These are phyloP conservation scores for Vinca minor DNA, from an alignment of 257 asterid genomes.

Conservation along the genomic window DNA sequence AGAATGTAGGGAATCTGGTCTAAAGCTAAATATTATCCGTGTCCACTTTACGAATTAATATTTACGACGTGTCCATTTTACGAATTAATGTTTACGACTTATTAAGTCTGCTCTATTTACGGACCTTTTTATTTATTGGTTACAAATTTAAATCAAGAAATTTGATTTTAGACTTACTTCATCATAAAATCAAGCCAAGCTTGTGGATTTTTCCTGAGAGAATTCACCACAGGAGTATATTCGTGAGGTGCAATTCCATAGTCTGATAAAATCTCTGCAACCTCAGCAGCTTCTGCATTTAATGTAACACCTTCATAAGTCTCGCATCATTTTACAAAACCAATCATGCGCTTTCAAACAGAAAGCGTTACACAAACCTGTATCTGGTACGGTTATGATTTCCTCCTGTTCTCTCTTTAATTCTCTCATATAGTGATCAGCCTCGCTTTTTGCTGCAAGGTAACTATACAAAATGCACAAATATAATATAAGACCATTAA, in stretches of 20 bases:
- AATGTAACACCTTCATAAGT: background rate
- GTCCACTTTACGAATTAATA: too few species aligned
- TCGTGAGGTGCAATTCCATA: slow-evolving; percentile 76
- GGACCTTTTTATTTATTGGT: too few species aligned
- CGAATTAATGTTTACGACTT: too few species aligned
- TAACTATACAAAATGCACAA: slow-evolving; percentile 34
- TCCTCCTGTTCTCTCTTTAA: slow-evolving; percentile 81
- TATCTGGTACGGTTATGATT: slow-evolving; percentile 71
- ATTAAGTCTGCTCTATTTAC: too few species aligned
- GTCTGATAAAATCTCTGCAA: slow-evolving; percentile 79
- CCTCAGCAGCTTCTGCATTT: slow-evolving; percentile 92
- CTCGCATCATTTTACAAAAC: background rate
- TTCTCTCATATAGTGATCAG: slow-evolving; percentile 80
- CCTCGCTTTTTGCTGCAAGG: slow-evolving; percentile 89
- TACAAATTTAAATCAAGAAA: background rate
- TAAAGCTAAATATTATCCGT: too few species aligned
- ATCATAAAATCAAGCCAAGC: slow-evolving; percentile 99
- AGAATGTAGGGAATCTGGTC: too few species aligned
- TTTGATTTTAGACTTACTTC: slow-evolving; percentile 44
- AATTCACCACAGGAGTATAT: slow-evolving; percentile 69
- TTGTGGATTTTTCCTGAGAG: slow-evolving; percentile 81
- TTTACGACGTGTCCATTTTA: too few species aligned
- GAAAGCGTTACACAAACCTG: slow-evolving; percentile 36
- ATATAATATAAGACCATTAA: background rate
- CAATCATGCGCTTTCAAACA: background rate